phyloP scores from a whole-genome alignment of 2,329 filamentous ascomycete species.

The Cercospora citrullina region DNA sequence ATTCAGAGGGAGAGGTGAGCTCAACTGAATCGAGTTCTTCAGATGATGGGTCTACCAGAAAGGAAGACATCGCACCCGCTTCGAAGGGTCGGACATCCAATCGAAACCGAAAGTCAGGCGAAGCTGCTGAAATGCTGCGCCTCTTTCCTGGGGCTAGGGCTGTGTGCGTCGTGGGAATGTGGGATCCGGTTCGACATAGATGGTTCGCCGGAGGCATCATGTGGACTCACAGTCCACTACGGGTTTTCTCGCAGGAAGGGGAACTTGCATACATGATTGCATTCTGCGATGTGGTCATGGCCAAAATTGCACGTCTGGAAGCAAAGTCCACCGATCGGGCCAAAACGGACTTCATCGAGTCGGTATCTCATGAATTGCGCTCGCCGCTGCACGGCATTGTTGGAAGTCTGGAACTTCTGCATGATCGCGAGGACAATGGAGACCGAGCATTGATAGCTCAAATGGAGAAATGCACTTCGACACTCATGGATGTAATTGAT shows the following conservation, averaged over 20 bases:
- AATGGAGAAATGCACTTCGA: slow-evolving; percentile 51
- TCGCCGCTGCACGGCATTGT: slow-evolving; percentile 50
- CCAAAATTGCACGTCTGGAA: slow-evolving; percentile 43
- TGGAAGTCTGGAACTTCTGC: slow-evolving; percentile 51
- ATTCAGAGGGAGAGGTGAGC: slow-evolving; percentile 14
- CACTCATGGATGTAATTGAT: slow-evolving; percentile 49
- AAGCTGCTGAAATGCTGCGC: slow-evolving; percentile 1
- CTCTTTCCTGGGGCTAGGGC: slow-evolving; percentile 17
- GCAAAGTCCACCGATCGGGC: slow-evolving; percentile 45
- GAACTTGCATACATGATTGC: slow-evolving; percentile 42
- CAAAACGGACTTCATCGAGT: slow-evolving; percentile 54
- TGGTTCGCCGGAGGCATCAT: slow-evolving; percentile 38
- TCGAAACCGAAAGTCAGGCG: neutral
- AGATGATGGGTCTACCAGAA: neutral
- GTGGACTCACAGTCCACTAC: slow-evolving; percentile 48
- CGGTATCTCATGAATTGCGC: slow-evolving; percentile 54
- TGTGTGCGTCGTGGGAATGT: slow-evolving; percentile 20
- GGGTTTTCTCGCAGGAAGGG: slow-evolving; percentile 42
- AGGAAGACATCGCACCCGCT: neutral
- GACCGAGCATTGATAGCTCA: slow-evolving; percentile 44
- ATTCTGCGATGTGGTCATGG: slow-evolving; percentile 47
- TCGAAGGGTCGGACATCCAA: neutral
- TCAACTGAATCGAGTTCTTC: slow-evolving; percentile 15
- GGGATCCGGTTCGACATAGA: slow-evolving; percentile 20
- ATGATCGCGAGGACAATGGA: slow-evolving; percentile 40